Evolutionary conservation across 2,329 filamentous ascomycete species (phyloP), one percentile per base, ranked within the genome.

Genomic region (Beauveria sp.): DNA sequence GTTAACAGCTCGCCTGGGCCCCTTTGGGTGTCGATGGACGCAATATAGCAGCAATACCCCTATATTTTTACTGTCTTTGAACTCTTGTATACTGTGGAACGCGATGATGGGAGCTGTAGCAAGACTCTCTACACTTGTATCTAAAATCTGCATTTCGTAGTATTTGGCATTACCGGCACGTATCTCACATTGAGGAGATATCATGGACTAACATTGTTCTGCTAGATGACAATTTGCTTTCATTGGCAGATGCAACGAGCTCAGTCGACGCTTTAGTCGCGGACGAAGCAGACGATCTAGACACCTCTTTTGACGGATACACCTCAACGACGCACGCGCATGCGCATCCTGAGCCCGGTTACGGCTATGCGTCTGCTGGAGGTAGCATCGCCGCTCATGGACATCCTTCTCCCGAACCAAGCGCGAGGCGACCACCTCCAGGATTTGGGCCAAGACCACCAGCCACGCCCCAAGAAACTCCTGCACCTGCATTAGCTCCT

Each of bases 211-310:
- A 83, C 72, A 67, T 67, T 68, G 62, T 68, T 69, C 69, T 67
- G 69, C 66, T 75, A 89, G 86, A 88, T 73, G 85, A 88, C 68
- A 81, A 84, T 55, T 72, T 84, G n/a, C 76, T 79, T 62, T 82
- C 80, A 12, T 76, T 87, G 51, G 84, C 86, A 63, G 85, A 87
- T 65, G 85, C 81, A 14, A 80, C 79, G 3, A 78, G 79, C 48
- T 86, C 82, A n/a, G 83, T 90, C 46, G 87, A 90, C 70, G 85
- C 85, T 3, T 75, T 90, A 4, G 87, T 90, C 14, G 83, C 85
- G 24, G 87, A 90, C 68, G 75, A 56, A 18, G 16, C 26, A 5
- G 51, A 83, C n/a, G 67, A 70, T 4, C 40, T 54, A 18, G 26
- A 18, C 34, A 16, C 40, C 3, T 30, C 48, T 1, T 55, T 55